Percentiles rank a stretch among this genome's conserved stretches.
Evolutionary conservation across 2,329 filamentous ascomycete species (phyloP).

Genomic region (Colletotrichum spinosum): DNA sequence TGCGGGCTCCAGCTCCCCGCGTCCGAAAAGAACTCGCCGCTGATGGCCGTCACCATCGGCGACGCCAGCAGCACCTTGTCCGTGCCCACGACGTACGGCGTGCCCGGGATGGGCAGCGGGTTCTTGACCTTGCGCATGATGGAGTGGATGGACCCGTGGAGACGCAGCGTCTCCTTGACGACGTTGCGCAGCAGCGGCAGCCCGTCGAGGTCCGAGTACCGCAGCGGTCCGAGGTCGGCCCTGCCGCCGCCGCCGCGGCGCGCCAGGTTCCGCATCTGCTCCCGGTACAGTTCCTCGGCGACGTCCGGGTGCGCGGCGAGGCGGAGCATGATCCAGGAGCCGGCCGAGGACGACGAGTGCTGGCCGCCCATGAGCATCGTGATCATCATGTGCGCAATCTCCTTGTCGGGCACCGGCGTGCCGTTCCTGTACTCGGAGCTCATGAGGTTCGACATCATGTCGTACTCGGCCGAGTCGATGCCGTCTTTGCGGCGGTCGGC

Average conservation of each 20-base stretch:
- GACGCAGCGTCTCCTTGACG: constrained; percentile 90
- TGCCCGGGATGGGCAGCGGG: constrained; percentile 85
- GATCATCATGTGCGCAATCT: constrained; percentile 95
- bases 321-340: constrained; percentile 86
- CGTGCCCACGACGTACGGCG: constrained; percentile 83
- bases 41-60: constrained; percentile 82
- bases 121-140: constrained; percentile 93
- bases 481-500: constrained; percentile 70
- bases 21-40: constrained; percentile 82
- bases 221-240: constrained; percentile 77
- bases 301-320: constrained; percentile 83
- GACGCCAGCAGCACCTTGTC: constrained; percentile 86
- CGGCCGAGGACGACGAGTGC: constrained; percentile 87
- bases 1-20: constrained; percentile 89
- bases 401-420: constrained; percentile 80
- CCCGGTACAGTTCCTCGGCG: constrained; percentile 83
- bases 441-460: constrained; percentile 95
- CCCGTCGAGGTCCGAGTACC: constrained; percentile 81
- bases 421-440: constrained; percentile 87
- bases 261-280: constrained; percentile 68
- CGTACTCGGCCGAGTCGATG: constrained; percentile 64
- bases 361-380: constrained; percentile 92
- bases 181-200: constrained; percentile 86
- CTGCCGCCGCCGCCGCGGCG: constrained; percentile 67
- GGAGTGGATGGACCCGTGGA: constrained; percentile 94